Conservation (phyloP, 2,329 filamentous ascomycete genomes). For the Elsinoe batatas region DNA sequence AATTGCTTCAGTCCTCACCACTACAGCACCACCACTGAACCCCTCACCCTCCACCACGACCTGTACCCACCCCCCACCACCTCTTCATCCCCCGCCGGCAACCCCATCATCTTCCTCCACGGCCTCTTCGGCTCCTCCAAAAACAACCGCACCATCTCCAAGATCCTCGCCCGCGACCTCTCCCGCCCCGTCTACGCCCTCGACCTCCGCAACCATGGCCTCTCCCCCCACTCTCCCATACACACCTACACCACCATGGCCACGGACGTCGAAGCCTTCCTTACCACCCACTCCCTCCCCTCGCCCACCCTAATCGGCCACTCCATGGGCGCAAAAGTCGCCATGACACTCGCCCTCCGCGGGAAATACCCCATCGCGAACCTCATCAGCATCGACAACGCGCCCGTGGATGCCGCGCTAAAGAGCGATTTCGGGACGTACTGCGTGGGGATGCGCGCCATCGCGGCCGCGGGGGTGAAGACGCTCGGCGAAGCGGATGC, state of each 20-base stretch:
- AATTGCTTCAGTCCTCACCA: not conserved
- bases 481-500: slow-evolving; percentile 69
- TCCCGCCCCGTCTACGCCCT: slow-evolving; percentile 72
- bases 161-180: slow-evolving; percentile 70
- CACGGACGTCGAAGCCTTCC: slow-evolving; percentile 70
- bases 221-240: slow-evolving; percentile 63
- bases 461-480: slow-evolving; percentile 59
- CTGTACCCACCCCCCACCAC: slow-evolving; percentile 49
- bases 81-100: slow-evolving; percentile 28
- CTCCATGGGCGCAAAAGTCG: slow-evolving; percentile 93
- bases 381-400: slow-evolving; percentile 82
- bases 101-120: slow-evolving; percentile 79
- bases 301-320: slow-evolving; percentile 77
- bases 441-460: slow-evolving; percentile 70
- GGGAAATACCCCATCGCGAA: slow-evolving; percentile 57
- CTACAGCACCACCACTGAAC: slow-evolving; percentile 4
- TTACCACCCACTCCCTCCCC: slow-evolving; percentile 58
- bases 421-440: slow-evolving; percentile 69
- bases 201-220: slow-evolving; percentile 87
- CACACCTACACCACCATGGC: slow-evolving; percentile 82
- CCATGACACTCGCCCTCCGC: slow-evolving; percentile 74
- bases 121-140: slow-evolving; percentile 91
- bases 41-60: slow-evolving; percentile 49
- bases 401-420: slow-evolving; percentile 70
- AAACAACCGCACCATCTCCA: slow-evolving; percentile 80